Percentiles rank a stretch among this genome's conserved stretches.
phyloP scores from a whole-genome alignment of 345 rosid species.

The Gossypioides kirkii region DNA sequence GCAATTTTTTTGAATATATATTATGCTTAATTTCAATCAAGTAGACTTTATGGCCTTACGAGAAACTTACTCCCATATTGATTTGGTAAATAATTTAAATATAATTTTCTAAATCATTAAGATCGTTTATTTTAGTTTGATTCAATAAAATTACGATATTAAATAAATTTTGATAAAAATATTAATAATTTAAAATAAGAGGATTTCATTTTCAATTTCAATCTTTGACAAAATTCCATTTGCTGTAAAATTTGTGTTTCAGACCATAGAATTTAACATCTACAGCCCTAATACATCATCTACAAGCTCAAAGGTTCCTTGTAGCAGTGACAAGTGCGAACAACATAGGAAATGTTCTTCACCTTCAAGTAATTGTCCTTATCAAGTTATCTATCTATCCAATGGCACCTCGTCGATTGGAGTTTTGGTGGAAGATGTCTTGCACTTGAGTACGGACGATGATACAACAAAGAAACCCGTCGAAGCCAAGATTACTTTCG shows the following conservation, averaged over 20 bases:
- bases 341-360: constrained; percentile 30
- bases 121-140: too few relatives aligned
- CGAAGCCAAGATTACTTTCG: constrained; percentile 44
- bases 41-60: too few relatives aligned
- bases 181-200: too few relatives aligned
- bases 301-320: constrained; percentile 46
- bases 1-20: too few relatives aligned
- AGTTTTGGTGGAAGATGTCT: constrained; percentile 46
- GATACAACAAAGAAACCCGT: constrained; percentile 19
- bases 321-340: constrained; percentile 44
- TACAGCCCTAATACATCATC: constrained; percentile 57
- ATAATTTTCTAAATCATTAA: too few relatives aligned
- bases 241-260: constrained; percentile 9
- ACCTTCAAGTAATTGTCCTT: constrained; percentile 40
- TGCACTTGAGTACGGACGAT: constrained; percentile 42
- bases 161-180: too few relatives aligned
- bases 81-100: too few relatives aligned
- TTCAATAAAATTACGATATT: too few relatives aligned
- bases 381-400: constrained; percentile 50
- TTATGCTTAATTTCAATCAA: too few relatives aligned
- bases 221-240: background rate
- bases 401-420: constrained; percentile 52
- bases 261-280: constrained; percentile 40
- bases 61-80: too few relatives aligned
- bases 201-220: too few relatives aligned